A percentile compares a stretch with the other conserved stretches of the same genome.
Evolutionary conservation across 352 stramenopile genomes (phyloP).

Genomic region (Lagenidium giganteum): DNA sequence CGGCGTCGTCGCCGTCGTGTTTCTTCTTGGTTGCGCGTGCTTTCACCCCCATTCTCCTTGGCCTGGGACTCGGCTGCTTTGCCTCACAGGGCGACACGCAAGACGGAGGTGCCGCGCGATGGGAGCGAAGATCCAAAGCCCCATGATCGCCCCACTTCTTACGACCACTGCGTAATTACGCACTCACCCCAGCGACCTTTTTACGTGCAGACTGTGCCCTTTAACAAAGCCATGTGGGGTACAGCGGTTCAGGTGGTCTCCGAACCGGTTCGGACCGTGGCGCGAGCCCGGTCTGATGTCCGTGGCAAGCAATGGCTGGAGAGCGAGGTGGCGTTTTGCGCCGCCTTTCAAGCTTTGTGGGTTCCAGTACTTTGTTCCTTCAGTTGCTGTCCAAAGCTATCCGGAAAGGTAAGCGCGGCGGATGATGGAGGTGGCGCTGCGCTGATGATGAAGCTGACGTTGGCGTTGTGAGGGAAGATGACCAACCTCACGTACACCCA

Average conservation of each 20-base stretch:
- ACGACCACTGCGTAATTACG: background rate
- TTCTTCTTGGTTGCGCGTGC: no score
- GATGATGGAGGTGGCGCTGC: constrained; percentile 2
- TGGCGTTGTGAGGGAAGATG: constrained; percentile 34
- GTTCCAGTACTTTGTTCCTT: constrained; percentile 36
- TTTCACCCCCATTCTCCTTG: no score
- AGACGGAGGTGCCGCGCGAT: no score
- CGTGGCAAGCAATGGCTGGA: constrained; percentile 55
- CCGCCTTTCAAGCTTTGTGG: constrained; percentile 30
- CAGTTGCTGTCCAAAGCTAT: constrained; percentile 88
- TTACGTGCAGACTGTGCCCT: constrained; percentile 3
- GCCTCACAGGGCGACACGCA: background rate
- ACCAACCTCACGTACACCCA: constrained; percentile 88
- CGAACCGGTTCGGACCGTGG: background rate
- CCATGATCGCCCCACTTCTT: background rate
- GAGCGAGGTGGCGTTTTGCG: constrained; percentile 23
- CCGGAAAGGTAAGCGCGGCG: constrained; percentile 55
- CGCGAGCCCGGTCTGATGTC: constrained; percentile 5
- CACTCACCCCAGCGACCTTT: background rate
- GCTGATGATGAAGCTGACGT: background rate
- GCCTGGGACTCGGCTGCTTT: constrained; percentile 45
- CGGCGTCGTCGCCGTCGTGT: constrained; percentile 12
- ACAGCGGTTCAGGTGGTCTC: no score
- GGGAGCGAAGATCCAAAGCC: no score
- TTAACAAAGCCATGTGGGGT: no score